These are phyloP conservation scores for Yarrowia sp. DNA, from an alignment of 805 yeast species.

Conservation along the genomic window DNA sequence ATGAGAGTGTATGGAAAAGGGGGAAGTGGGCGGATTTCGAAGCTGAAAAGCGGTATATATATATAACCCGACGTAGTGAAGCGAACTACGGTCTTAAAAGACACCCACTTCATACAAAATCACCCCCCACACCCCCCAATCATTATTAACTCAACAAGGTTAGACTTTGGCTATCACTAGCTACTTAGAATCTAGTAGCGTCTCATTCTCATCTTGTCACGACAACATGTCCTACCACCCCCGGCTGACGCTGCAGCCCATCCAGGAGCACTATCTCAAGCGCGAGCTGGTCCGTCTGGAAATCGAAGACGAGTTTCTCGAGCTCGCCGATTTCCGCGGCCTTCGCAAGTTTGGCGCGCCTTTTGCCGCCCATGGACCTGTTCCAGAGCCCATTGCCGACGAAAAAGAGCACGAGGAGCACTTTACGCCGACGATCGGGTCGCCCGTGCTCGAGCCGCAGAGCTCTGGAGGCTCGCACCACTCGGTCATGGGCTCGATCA, in stretches of 20 bases:
- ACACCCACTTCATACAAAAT: too few relatives aligned
- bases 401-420: background rate
- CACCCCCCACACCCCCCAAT: background rate
- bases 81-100: too few relatives aligned
- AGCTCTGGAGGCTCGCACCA: slow-evolving; percentile 1
- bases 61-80: too few relatives aligned
- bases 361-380: slow-evolving; percentile 42
- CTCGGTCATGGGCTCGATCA: background rate
- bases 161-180: background rate
- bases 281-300: slow-evolving; percentile 69
- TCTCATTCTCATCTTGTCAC: background rate
- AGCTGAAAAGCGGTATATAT: too few relatives aligned
- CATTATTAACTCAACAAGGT: background rate
- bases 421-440: slow-evolving; percentile 1
- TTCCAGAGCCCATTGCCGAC: background rate
- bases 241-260: slow-evolving; percentile 28
- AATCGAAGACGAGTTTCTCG: slow-evolving; percentile 59
- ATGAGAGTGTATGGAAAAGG: too few relatives aligned
- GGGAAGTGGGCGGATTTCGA: too few relatives aligned
- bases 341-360: slow-evolving; percentile 76
- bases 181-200: too few relatives aligned
- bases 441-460: slow-evolving; percentile 1
- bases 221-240: background rate
- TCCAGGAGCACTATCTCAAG: slow-evolving; percentile 84
- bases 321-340: slow-evolving; percentile 58